phyloP scores from a whole-genome alignment of 768 basidiomycete species.

The Tricholoma sp. region DNA sequence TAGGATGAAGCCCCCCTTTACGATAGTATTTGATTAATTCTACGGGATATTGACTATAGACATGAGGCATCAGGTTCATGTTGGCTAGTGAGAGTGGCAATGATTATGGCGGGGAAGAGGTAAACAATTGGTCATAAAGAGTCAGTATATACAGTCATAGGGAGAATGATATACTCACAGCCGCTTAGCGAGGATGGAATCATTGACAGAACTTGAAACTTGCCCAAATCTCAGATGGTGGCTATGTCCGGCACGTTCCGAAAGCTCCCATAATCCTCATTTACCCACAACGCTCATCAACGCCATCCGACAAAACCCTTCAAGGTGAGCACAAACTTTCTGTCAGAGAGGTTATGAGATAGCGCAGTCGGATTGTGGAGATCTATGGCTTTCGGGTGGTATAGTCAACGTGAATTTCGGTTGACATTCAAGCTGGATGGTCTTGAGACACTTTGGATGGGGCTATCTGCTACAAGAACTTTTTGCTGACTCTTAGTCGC shows the following conservation, averaged over 20 bases:
- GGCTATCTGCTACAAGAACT: slow-evolving; percentile 13
- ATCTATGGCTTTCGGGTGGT: slow-evolving; percentile 14
- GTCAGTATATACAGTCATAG: no score
- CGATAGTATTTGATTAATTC: neutral
- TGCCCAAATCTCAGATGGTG: neutral
- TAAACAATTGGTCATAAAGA: no score
- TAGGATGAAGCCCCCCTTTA: neutral
- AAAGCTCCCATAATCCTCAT: slow-evolving; percentile 10
- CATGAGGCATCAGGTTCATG: no score
- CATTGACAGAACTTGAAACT: neutral
- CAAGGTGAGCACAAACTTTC: slow-evolving; percentile 54
- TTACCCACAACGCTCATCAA: slow-evolving; percentile 10
- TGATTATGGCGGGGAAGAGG: no score
- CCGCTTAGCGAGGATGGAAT: no score
- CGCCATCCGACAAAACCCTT: slow-evolving; percentile 37
- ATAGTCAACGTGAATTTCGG: slow-evolving; percentile 11
- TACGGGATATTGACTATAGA: neutral
- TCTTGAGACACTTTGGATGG: slow-evolving; percentile 28
- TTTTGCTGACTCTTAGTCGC: neutral
- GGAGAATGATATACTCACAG: no score
- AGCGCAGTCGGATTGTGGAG: slow-evolving; percentile 10
- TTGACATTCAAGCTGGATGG: slow-evolving; percentile 38
- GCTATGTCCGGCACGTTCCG: slow-evolving; percentile 13
- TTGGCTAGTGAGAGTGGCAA: neutral
- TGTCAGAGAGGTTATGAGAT: slow-evolving; percentile 12